A percentile compares a stretch with the other conserved stretches of the same genome.
Evolutionary conservation across 1,139 yeast genomes (phyloP).

Genomic region (Hyphopichia buzzinii): DNA sequence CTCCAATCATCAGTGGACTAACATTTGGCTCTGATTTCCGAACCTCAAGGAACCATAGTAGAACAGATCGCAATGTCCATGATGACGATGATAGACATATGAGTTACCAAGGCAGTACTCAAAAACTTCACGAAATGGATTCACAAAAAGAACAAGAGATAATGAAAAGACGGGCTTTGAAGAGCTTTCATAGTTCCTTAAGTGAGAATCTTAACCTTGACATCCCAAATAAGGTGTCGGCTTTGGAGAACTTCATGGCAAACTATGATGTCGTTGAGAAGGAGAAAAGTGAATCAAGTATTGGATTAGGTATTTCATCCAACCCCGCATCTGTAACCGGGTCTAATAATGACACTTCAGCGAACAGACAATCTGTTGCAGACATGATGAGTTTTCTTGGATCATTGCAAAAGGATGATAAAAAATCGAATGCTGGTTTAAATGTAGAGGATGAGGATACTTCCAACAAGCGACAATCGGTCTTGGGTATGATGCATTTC

Average conservation of each 20-base stretch:
- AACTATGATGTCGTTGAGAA: not conserved
- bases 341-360: not conserved
- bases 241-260: conserved; percentile 14
- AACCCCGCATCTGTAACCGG: too few species aligned
- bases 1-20: conserved; percentile 39
- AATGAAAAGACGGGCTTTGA: conserved; percentile 11
- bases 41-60: conserved; percentile 6
- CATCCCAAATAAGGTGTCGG: conserved; percentile 15
- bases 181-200: conserved; percentile 33
- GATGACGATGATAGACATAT: too few species aligned
- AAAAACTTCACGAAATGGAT: not conserved
- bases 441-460: conserved; percentile 7
- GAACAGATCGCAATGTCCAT: not conserved
- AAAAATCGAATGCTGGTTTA: too few species aligned
- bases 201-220: conserved; percentile 24
- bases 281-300: not conserved
- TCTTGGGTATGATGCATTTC: conserved; percentile 18
- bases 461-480: conserved; percentile 9
- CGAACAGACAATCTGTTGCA: conserved; percentile 10
- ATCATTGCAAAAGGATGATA: conserved; percentile 12
- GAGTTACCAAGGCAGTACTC: not conserved
- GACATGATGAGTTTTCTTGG: conserved; percentile 19
- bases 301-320: conserved; percentile 2
- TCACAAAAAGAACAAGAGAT: conserved; percentile 3
- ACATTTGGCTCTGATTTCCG: conserved; percentile 29